phyloP scores from a whole-genome alignment of 225 moss, liverwort and hornwort genomes.

The Climacium dendroides region DNA sequence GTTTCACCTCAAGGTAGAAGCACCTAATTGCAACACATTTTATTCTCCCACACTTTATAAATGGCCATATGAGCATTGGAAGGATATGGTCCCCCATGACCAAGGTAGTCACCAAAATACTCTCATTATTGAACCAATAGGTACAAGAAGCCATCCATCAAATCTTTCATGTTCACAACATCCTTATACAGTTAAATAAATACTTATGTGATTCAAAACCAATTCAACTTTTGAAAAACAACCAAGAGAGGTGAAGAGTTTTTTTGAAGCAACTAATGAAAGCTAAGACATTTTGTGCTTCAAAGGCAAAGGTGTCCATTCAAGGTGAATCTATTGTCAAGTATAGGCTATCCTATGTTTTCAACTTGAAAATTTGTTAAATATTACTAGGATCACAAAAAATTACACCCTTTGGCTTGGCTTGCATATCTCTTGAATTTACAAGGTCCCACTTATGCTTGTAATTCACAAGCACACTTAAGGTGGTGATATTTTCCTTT shows the following conservation, averaged over 20 bases:
- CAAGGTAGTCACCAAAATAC: background rate
- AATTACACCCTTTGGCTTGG: no score
- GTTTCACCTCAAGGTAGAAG: no score
- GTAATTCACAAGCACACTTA: accelerated
- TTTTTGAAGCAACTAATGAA: background rate
- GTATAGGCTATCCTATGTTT: background rate
- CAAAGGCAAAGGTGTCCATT: background rate
- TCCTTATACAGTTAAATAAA: background rate
- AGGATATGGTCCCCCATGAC: background rate
- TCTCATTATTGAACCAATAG: accelerated
- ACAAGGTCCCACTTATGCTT: accelerated
- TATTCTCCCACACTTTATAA: no score
- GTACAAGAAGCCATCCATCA: background rate
- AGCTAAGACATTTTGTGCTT: background rate
- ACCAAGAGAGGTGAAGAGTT: background rate
- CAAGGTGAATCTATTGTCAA: no score
- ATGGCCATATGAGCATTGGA: background rate
- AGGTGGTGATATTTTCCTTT: no score
- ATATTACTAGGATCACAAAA: background rate
- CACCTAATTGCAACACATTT: no score
- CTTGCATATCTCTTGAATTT: no score
- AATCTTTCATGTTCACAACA: accelerated
- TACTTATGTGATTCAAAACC: no score
- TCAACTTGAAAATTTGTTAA: background rate
- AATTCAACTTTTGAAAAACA: no score